A percentile compares a stretch with the other conserved stretches of the same genome.
These are phyloP conservation scores for Magnolia kwangsiensis DNA, from an alignment of 164 flowering plant genomes.

Conservation along the genomic window DNA sequence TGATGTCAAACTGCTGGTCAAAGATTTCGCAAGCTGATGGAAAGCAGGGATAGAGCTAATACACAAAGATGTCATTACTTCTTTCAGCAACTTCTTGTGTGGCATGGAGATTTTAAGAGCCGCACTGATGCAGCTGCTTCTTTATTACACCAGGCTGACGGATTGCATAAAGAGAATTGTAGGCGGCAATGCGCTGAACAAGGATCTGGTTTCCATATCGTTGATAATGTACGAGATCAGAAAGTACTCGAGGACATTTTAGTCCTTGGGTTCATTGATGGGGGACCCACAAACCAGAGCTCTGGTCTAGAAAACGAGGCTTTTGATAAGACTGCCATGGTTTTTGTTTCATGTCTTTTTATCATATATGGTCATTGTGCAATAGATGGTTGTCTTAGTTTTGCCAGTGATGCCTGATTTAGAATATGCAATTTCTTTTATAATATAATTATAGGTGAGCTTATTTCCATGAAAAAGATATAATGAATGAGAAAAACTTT, in stretches of 20 bases:
- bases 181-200: slow-evolving; percentile 81
- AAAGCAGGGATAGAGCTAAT: slow-evolving; percentile 90
- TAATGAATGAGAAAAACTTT: too few relatives aligned
- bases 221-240: slow-evolving; percentile 92
- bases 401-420: too few relatives aligned
- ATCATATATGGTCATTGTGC: neutral
- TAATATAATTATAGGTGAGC: too few relatives aligned
- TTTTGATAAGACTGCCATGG: neutral
- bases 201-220: slow-evolving; percentile 86
- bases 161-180: slow-evolving; percentile 75
- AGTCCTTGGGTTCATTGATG: neutral
- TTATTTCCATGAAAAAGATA: too few relatives aligned
- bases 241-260: slow-evolving; percentile 86
- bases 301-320: neutral
- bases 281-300: too few relatives aligned
- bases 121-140: slow-evolving; percentile 87
- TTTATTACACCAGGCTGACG: slow-evolving; percentile 90
- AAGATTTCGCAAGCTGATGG: slow-evolving; percentile 94
- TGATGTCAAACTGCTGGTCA: slow-evolving; percentile 90
- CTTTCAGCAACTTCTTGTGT: slow-evolving; percentile 94
- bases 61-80: slow-evolving; percentile 97
- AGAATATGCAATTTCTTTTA: too few relatives aligned
- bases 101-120: slow-evolving; percentile 98
- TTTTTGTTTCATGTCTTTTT: neutral
- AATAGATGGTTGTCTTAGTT: neutral